These are phyloP conservation scores for Pogostemon cablin DNA, from an alignment of 257 asterid genomes.

Conservation along the genomic window DNA sequence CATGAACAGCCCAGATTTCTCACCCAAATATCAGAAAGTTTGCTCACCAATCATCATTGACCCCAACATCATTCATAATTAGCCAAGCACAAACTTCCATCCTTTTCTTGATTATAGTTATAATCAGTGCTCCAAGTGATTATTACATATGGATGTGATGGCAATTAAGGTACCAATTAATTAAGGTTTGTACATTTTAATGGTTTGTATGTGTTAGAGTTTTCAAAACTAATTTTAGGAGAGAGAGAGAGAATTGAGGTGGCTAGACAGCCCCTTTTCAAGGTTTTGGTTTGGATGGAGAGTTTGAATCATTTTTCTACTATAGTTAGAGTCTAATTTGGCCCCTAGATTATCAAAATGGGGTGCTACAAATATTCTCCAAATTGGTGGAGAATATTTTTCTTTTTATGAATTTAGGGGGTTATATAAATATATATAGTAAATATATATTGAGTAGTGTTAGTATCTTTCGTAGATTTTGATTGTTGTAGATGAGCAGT, in stretches of 20 bases:
- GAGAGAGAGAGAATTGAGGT: slow-evolving; percentile 34
- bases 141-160: slow-evolving; percentile 40
- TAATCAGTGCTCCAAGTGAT: no score
- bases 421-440: slow-evolving; percentile 11
- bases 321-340: slow-evolving; percentile 40
- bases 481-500: slow-evolving; percentile 54
- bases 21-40: slow-evolving; percentile 72
- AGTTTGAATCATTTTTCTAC: slow-evolving; percentile 39
- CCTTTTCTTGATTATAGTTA: slow-evolving; percentile 32
- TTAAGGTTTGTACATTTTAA: slow-evolving; percentile 50
- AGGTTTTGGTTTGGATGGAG: slow-evolving; percentile 55
- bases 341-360: slow-evolving; percentile 47
- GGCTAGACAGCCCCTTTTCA: slow-evolving; percentile 40
- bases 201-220: slow-evolving; percentile 68
- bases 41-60: slow-evolving; percentile 76
- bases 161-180: slow-evolving; percentile 35
- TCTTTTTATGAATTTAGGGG: slow-evolving; percentile 37
- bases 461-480: slow-evolving; percentile 58
- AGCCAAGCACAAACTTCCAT: slow-evolving; percentile 32
- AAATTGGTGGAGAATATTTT: slow-evolving; percentile 53
- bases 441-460: slow-evolving; percentile 32
- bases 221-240: slow-evolving; percentile 49
- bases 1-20: slow-evolving; percentile 42
- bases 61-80: slow-evolving; percentile 43
- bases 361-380: slow-evolving; percentile 53